These are phyloP conservation scores for Penstemon barbatus DNA, from an alignment of 257 asterid species.

Conservation along the genomic window DNA sequence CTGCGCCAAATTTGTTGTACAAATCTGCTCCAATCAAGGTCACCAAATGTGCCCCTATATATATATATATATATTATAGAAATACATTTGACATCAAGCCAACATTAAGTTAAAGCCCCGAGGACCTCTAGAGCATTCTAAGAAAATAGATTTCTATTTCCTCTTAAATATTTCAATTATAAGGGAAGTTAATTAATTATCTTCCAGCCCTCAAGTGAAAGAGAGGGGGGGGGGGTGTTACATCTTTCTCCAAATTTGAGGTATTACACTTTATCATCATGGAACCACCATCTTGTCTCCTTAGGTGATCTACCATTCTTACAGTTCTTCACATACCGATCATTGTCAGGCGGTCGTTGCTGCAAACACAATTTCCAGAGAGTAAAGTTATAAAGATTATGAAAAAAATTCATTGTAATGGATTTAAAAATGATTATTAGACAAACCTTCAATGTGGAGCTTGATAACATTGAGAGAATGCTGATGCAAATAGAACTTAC, in stretches of 20 bases:
- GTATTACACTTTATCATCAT: slow-evolving; percentile 87
- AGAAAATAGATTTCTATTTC: background rate
- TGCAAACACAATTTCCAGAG: slow-evolving; percentile 29
- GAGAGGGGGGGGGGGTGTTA: slow-evolving; percentile 17
- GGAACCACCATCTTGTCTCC: slow-evolving; percentile 99
- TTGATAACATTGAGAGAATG: slow-evolving; percentile 96
- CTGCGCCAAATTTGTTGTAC: too few relatives aligned
- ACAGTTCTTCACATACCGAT: slow-evolving; percentile 96
- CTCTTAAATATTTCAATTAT: slow-evolving; percentile 19
- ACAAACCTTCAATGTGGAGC: slow-evolving; percentile 85
- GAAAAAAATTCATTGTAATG: background rate
- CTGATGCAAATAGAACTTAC: slow-evolving; percentile 95
- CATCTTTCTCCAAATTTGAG: background rate
- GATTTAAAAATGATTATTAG: background rate
- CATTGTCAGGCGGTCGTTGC: slow-evolving; percentile 97
- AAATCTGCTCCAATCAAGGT: too few relatives aligned
- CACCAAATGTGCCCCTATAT: too few relatives aligned
- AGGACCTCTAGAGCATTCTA: too few relatives aligned
- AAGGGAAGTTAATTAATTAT: slow-evolving; percentile 27
- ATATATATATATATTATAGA: too few relatives aligned
- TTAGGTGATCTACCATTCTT: slow-evolving; percentile 90
- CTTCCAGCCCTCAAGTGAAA: slow-evolving; percentile 20
- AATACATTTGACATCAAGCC: too few relatives aligned
- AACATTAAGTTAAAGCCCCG: too few relatives aligned
- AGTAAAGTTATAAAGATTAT: too few relatives aligned